Evolutionary conservation across 169 alveolate species (phyloP).

Genomic region (Cystoisospora suis): DNA sequence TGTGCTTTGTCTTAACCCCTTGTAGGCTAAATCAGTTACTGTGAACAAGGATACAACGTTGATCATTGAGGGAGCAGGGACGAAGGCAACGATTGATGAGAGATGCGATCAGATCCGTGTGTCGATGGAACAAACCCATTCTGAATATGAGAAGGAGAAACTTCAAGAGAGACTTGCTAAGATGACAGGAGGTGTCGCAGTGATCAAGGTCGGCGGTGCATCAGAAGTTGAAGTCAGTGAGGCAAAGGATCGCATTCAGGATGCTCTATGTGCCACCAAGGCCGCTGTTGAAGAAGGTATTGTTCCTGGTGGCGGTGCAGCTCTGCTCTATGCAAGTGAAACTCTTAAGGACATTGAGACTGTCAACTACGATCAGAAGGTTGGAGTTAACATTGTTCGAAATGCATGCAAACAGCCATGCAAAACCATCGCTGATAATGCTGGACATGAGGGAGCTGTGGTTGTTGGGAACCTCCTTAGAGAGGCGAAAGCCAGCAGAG

Average conservation of each 20-base stretch:
- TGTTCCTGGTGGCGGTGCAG: conserved; percentile 98
- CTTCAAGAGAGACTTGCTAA: conserved; percentile 97
- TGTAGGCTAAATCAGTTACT: conserved; percentile 90
- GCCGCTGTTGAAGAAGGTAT: conserved; percentile 99
- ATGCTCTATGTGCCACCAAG: conserved; percentile 98
- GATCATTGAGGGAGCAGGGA: conserved; percentile 96
- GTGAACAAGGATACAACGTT: conserved; percentile 98
- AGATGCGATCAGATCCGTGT: conserved; percentile 91
- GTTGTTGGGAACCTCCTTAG: conserved; percentile 93
- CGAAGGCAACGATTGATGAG: conserved; percentile 87
- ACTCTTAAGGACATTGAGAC: conserved; percentile 66
- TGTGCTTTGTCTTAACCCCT: too few relatives aligned
- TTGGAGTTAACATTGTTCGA: conserved; percentile 94
- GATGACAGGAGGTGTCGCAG: conserved; percentile 98
- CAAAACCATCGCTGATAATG: conserved; percentile 96
- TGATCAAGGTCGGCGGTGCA: conserved; percentile 83
- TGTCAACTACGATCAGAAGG: conserved; percentile 90
- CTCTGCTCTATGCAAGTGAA: conserved; percentile 68
- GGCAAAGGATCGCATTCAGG: conserved; percentile 97
- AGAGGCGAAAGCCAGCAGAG: conserved; percentile 70
- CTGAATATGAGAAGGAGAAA: conserved; percentile 86
- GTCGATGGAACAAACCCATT: conserved; percentile 86
- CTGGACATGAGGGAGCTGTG: conserved; percentile 98
- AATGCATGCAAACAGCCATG: conserved; percentile 97
- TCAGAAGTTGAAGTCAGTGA: conserved; percentile 91